Base-by-base conservation (phyloP, 2,329 filamentous ascomycete species). In the Metarhizium rileyi region DNA sequence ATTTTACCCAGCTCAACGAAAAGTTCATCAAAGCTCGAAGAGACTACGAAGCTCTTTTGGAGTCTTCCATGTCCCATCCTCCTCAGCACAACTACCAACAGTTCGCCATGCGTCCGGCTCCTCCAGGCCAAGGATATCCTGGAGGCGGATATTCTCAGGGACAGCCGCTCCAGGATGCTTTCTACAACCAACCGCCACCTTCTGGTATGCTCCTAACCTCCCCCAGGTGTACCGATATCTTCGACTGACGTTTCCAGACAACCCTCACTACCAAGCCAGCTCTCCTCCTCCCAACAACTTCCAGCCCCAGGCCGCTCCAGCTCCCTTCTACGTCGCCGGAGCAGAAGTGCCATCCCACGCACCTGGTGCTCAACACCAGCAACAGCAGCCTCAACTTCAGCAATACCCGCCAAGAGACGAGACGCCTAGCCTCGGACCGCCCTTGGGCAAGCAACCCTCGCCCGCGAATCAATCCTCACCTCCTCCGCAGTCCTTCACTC, bases 1-100 rank as follows among this genome's bases (percentile, higher is more conserved):
- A 98, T 66, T 97, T 98, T 63, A 96, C 93, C 2, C 91, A 97
- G 65, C 74, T 98, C 54, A 98, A 98, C 62, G 93, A 98, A 68
- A 97, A 97, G 71, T 98, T 98, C 68, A 97, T 98, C 75, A 98
- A 98, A 70, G 93, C 93, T 43, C 84, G 93, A 56, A 81, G 91
- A 60, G 93, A 98, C 69, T 98, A 98, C 65, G 93, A 98, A 69
- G 84, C 87, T 27, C 77, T 98, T n/a, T 75, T 98, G 20, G 93
- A 98, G 67, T 86, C 88, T 18, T 97, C 91, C 50, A 97, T 98
- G 91, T 83, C 90, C 1, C 91, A 96, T 58, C 86, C 90, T n/a
- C 82, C 87, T 47, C 86, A 87, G 61, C 81, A 84, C 44, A 81
- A 77, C 56, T 93, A 91, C 63, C 84, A 86, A 59, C 82, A 87